phyloP scores from a whole-genome alignment of 176 grass and related monocot species.

The Metroxylon sagu region DNA sequence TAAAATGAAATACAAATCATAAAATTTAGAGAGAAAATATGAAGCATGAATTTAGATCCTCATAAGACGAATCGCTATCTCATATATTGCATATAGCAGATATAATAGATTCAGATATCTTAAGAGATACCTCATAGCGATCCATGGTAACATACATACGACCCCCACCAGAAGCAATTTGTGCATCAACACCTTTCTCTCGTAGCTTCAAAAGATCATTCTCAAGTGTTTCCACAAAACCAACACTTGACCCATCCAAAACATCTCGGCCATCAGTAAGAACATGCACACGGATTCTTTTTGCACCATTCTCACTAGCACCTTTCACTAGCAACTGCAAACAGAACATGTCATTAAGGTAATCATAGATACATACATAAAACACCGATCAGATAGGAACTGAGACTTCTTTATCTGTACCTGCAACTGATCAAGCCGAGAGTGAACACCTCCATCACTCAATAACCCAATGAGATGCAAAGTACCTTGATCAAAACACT shows the following conservation, averaged over 20 bases:
- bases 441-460: slow-evolving; percentile 98
- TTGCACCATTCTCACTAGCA: slow-evolving; percentile 66
- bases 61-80: too few species aligned
- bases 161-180: slow-evolving; percentile 90
- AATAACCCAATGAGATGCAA: slow-evolving; percentile 93
- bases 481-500: slow-evolving; percentile 65
- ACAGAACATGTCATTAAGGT: neutral
- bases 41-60: too few species aligned
- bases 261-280: slow-evolving; percentile 98
- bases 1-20: too few species aligned
- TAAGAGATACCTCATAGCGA: slow-evolving; percentile 73
- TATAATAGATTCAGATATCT: too few species aligned
- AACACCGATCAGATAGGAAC: too few species aligned
- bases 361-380: too few species aligned
- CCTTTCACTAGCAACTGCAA: slow-evolving; percentile 91
- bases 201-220: slow-evolving; percentile 62
- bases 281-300: slow-evolving; percentile 89
- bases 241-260: slow-evolving; percentile 90
- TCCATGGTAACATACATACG: slow-evolving; percentile 99
- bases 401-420: slow-evolving; percentile 12
- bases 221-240: slow-evolving; percentile 83
- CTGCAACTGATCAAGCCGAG: slow-evolving; percentile 91
- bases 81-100: too few species aligned
- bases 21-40: slow-evolving; percentile 5
- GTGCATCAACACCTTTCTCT: slow-evolving; percentile 74